Base-by-base conservation (phyloP, 148 eudicot genomes). In the Fallopia convolvulus region DNA sequence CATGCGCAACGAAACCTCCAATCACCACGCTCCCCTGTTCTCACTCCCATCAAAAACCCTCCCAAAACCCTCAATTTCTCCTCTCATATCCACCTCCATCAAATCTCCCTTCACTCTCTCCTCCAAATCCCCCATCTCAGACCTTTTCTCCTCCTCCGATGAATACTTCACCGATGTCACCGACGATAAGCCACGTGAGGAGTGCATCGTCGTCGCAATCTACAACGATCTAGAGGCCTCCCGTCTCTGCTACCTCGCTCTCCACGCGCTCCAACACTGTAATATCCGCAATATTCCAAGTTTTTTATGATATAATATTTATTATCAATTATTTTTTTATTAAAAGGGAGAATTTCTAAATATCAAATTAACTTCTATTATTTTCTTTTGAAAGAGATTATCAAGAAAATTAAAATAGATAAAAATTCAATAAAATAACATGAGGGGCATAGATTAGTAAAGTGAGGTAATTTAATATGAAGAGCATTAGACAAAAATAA, bases 151-250 rank as follows among this genome's bases (percentile, higher is more conserved):
- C 55, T 44, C 49, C 74, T 7, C 8, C 13, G 53, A 20, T 21
- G 75, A 42, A 17, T 48, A 72, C 50, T 72, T 72, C 52, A 8
- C 39, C 75, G 6, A 13, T 46, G 20, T 6, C 33, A 0, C 10
- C 1, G 75, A 44, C 18, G 75, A 72, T 1, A 72, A 72, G 53
- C 75, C 75, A 7, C 75, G 75, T 8, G 75, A 72, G 33, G 75
- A 72, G 75, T 72, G 75, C 75, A 55, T 53, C 17, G 75, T 72
- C 75, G 50, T 72, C 18, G 75, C 53, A 44, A 72, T 72, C 75
- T 72, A 72, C 53, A 55, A 39, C 39, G 75, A 72, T n/a, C 33
- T 33, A 6, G 75, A 72, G 15, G 50, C 75, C 14, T 72, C 75
- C 52, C 75, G 75, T 14, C 75, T 72, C 17, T 44, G 53, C 53